Evolutionary conservation across 2,329 filamentous ascomycete species (phyloP), one percentile per base, ranked within the genome.

Genomic region (Colletotrichum sp.): DNA sequence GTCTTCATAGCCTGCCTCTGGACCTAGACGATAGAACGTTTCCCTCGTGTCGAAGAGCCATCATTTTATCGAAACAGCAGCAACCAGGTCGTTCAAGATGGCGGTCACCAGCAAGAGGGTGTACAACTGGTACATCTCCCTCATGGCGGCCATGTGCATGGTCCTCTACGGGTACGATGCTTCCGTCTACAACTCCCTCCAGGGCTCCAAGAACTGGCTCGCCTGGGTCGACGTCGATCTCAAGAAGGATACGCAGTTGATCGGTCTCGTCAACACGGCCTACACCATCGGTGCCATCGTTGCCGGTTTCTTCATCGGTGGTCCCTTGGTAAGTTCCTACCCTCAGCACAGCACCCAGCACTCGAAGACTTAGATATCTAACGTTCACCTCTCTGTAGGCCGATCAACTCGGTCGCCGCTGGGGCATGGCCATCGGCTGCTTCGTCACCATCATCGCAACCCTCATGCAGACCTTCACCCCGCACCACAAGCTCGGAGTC

Each of bases 121-220:
- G 70, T 76, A 76, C 65, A 76, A 76, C 61, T 76, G 74, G 74
- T 76, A 76, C 85, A 91, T 93, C 78, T 93, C 92, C 75, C 86
- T 94, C 66, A 91, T 94, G 78, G 93, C 93, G 72, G 93, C 93
- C 80, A 91, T 92, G 82, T 94, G 92, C 83, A 94, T 94, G 93
- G 92, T 94, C 27, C 87, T 95, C 60, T 94, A 94, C 81, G 93
- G 93, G 73, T 94, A 94, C 81, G 93, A 94, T 88, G 92, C 93
- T 2, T 93, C 92, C 48, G 93, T 94, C 62, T 95, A 92, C 87
- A 95, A 95, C 82, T 92, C 93, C 7, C 90, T 94, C 8, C 93
- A 94, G 83, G 91, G 91, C 36, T 94, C 92, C 2, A 83, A 90
- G 16, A 89, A 94, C 81, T 95, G 93, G 93, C 85, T 91, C 15